Base-by-base conservation (phyloP, 345 rosid genomes). In the Eutrema yunnanense region DNA sequence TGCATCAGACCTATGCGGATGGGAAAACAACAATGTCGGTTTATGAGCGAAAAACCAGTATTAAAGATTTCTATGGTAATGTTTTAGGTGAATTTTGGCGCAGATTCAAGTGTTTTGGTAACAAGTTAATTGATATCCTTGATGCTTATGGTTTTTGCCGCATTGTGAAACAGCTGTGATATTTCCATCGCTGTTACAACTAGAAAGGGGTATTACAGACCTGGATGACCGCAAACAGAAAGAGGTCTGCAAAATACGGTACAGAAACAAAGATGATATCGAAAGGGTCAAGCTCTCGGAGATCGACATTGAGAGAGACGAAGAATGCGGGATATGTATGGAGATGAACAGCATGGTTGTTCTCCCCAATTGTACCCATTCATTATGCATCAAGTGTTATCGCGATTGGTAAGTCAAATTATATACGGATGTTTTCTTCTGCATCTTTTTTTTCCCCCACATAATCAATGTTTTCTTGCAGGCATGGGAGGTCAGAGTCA, bases 21-120 rank as follows among this genome's bases (percentile, higher is more conserved):
- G 94, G 96, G 38, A 92, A 88, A 82, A 88, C 93, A 43, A 88
- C 98, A 10, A 90, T 92, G 96, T 86, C 95, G 43, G 90, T 88
- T 49, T 78, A 88, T 9, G 97, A 90, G 79, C 83, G 96, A 76
- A 89, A 85, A 80, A 92, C 97, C 5, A 94, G 92, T 73, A 78
- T 94, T 46, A 79, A 80, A 76, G 95, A 92, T 61, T 92, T 92
- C 75, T 90, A 90, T 37, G 96, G 98, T 92, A 75, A 65, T 57
- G 55, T 2, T 9, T 46, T 46, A n/a, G 49, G 22, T 46, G 49
- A n/a, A 19, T 36, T 48, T 37, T 22, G 36, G 29, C 8, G 4
- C 27, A 33, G 34, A 50, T 22, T 56, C 6, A 37, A 56, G 32
- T 72, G 7, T 36, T 46, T 67, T 14, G 7, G 61, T 22, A 22